These are phyloP conservation scores for Schoenoplectus tabernaemontani DNA, from an alignment of 202 grass and related monocot genomes.

Conservation along the genomic window DNA sequence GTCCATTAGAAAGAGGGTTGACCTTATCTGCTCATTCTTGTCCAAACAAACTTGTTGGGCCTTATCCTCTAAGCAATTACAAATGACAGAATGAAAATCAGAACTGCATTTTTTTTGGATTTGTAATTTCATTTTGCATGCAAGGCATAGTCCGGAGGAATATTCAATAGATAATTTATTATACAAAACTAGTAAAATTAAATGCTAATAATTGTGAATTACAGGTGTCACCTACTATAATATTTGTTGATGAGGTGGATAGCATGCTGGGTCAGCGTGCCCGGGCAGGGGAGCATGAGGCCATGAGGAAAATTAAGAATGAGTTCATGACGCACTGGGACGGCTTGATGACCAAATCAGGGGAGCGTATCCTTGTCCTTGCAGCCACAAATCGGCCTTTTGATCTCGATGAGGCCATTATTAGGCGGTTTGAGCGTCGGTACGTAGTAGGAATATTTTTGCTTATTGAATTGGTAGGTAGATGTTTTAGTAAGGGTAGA, in stretches of 20 bases:
- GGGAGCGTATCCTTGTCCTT: slow-evolving; percentile 73
- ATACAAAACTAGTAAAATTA: background rate
- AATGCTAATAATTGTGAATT: background rate
- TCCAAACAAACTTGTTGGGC: background rate
- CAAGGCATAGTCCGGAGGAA: background rate
- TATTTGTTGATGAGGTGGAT: slow-evolving; percentile 95
- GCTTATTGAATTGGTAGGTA: too few species aligned
- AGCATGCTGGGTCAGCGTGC: slow-evolving; percentile 66
- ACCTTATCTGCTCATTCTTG: background rate
- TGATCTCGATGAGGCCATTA: slow-evolving; percentile 88
- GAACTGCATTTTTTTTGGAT: background rate
- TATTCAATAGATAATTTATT: background rate
- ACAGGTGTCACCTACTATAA: slow-evolving; percentile 51
- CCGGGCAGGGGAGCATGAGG: slow-evolving; percentile 53
- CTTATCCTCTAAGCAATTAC: background rate
- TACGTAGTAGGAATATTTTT: slow-evolving; percentile 29
- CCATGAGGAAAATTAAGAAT: slow-evolving; percentile 78
- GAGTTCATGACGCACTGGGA: slow-evolving; percentile 98
- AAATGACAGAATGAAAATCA: background rate
- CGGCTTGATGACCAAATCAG: slow-evolving; percentile 60
- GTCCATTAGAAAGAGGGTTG: background rate
- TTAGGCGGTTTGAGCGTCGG: slow-evolving; percentile 90
- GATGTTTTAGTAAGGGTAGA: too few species aligned
- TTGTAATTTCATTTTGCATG: background rate
- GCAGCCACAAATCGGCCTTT: slow-evolving; percentile 85